Conservation (phyloP, 1,284 basidiomycete genomes). For the Trametes sp. region DNA sequence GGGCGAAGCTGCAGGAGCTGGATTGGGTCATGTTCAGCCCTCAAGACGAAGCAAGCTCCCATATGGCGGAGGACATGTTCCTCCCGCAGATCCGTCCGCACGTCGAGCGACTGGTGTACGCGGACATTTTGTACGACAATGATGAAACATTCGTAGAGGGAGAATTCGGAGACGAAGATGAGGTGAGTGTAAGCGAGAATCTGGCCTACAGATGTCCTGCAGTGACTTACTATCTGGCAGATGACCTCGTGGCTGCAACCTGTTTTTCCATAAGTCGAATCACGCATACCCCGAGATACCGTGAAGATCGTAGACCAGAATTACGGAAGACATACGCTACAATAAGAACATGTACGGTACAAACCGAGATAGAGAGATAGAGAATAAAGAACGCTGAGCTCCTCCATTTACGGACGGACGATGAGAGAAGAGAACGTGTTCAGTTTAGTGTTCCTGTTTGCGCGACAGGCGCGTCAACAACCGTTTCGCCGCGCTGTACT, state of each 20-base stretch:
- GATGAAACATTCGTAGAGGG: too few relatives aligned
- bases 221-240: too few relatives aligned
- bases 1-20: neutral
- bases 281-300: too few relatives aligned
- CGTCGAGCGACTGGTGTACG: neutral
- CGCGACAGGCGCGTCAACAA: constrained; percentile 55
- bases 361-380: constrained; percentile 14
- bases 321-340: constrained; percentile 9
- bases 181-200: too few relatives aligned
- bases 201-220: too few relatives aligned
- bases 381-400: neutral
- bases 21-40: neutral
- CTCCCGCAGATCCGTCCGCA: neutral
- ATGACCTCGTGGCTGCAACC: too few relatives aligned
- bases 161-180: too few relatives aligned
- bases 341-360: constrained; percentile 16
- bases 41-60: neutral
- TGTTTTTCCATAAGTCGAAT: too few relatives aligned
- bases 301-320: neutral
- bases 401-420: neutral
- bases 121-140: neutral
- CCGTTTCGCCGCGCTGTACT: constrained; percentile 63
- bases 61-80: neutral
- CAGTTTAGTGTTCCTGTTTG: constrained; percentile 35
- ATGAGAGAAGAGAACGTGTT: neutral